Evolutionary conservation across 2,329 filamentous ascomycete genomes (phyloP).

Genomic region (Aspergillus jensenii): DNA sequence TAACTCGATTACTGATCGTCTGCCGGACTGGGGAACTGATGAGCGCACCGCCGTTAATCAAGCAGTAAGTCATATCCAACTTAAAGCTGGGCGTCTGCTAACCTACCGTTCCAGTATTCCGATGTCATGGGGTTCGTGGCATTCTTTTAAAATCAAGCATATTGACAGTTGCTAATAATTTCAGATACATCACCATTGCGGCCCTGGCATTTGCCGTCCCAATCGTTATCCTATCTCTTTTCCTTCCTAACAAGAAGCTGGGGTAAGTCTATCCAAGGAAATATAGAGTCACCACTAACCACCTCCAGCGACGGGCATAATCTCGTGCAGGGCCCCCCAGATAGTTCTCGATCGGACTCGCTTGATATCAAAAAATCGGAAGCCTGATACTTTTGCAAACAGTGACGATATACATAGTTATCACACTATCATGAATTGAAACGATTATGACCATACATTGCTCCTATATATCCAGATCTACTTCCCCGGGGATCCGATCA

Average conservation of each 20-base stretch:
- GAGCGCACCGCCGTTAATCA: constrained; percentile 45
- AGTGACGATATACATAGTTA: neutral
- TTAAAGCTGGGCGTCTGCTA: neutral
- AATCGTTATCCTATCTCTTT: constrained; percentile 25
- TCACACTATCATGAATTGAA: neutral
- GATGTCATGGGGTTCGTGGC: constrained; percentile 28
- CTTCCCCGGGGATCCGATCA: constrained; percentile 31
- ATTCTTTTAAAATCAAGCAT: neutral
- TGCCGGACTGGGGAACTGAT: constrained; percentile 43
- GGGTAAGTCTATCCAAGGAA: constrained; percentile 16
- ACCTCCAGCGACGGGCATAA: constrained; percentile 22
- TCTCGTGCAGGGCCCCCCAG: constrained; percentile 13
- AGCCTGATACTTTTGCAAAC: neutral
- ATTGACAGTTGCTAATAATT: constrained; percentile 4
- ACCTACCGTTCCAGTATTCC: constrained; percentile 22
- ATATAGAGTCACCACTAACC: neutral
- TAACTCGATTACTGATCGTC: constrained; percentile 46
- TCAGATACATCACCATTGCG: constrained; percentile 30
- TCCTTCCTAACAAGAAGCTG: constrained; percentile 29
- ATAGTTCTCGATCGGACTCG: neutral
- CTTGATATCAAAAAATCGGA: neutral
- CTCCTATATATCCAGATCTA: constrained; percentile 3
- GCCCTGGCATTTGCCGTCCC: constrained; percentile 30
- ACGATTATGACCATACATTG: constrained; percentile 3
- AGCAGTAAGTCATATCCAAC: constrained; percentile 27